Evolutionary conservation across 352 stramenopile genomes (phyloP), one percentile per base, ranked within the genome.

Genomic region (Pythium utonaiense): DNA sequence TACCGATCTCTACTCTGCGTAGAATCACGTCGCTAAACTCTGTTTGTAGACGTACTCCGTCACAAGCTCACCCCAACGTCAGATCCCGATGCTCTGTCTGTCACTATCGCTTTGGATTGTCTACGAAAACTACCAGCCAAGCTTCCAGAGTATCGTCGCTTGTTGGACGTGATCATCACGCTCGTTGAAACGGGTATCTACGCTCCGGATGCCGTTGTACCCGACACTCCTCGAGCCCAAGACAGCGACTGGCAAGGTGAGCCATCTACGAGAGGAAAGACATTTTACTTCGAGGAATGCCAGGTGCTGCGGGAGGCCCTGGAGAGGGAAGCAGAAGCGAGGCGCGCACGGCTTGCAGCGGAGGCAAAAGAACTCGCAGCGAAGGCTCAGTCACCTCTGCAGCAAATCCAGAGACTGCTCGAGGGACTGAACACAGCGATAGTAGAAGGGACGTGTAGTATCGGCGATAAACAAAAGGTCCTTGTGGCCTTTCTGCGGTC

Each of bases 31-130:
- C 16, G 8, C 14, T 24, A 19, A 41, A 36, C 25, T 47, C 16
- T 50, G 3, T 54, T 34, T 24, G 19, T 58, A 91, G 82, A 92
- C 70, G 59, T 91, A 0, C 66, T 93, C 3, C 75, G 76, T 16
- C 69, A 74, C 27, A 80, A 78, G 25, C 69, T 89, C 2, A 67
- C 88, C 12, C 22, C 69, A 8, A 70, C 57, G 4, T 48, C 64
- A 14, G 64, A 88, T 31, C 78, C 80, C 0, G 68, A 93, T 45
- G 27, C 66, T 6, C 2, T 86, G 2, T 89, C 83, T 0, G 65
- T 85, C n/a, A 53, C 70, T 3, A 87, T 93, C 40, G 83, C 83
- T 3, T 67, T 93, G 52, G 80, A 93, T 45, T 93, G 83, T 54
- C 57, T 93, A 17, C 78, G 76, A 41, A 83, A 88, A 19, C 65